phyloP scores from a whole-genome alignment of 148 eudicot genomes.

The Gaultheria prostrata region DNA sequence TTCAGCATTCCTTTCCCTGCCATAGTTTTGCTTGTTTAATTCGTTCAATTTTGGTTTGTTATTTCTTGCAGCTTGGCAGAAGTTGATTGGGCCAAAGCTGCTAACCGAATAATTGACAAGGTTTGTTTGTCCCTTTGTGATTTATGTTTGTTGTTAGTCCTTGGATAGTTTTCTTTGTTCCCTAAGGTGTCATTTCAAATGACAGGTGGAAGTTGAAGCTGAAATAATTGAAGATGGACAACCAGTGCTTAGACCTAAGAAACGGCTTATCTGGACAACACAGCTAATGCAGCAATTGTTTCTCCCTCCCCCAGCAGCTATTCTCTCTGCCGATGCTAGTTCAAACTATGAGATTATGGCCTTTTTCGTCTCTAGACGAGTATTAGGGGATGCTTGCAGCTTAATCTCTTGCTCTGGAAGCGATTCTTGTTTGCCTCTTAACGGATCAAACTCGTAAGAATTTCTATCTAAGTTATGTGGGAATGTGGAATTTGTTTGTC shows the following conservation, averaged over 20 bases:
- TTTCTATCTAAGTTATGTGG: background rate
- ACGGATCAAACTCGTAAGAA: constrained; percentile 51
- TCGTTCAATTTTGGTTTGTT: constrained; percentile 15
- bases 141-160: background rate
- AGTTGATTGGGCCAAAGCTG: constrained; percentile 62
- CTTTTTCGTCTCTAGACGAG: constrained; percentile 58
- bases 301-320: constrained; percentile 52
- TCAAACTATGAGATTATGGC: constrained; percentile 45
- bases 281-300: constrained; percentile 86
- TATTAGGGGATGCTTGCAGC: constrained; percentile 72
- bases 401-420: constrained; percentile 36
- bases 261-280: constrained; percentile 69
- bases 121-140: constrained; percentile 28
- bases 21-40: constrained; percentile 16
- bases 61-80: constrained; percentile 60
- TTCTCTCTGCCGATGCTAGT: constrained; percentile 59
- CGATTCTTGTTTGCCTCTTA: constrained; percentile 25
- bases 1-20: background rate
- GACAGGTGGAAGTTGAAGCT: constrained; percentile 60
- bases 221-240: constrained; percentile 50
- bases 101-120: constrained; percentile 60
- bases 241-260: constrained; percentile 50
- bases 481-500: background rate
- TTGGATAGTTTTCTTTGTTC: background rate
- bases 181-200: constrained; percentile 19